These are phyloP conservation scores for Hypoxylon fragiforme DNA, from an alignment of 495 filamentous ascomycete species.

Conservation along the genomic window DNA sequence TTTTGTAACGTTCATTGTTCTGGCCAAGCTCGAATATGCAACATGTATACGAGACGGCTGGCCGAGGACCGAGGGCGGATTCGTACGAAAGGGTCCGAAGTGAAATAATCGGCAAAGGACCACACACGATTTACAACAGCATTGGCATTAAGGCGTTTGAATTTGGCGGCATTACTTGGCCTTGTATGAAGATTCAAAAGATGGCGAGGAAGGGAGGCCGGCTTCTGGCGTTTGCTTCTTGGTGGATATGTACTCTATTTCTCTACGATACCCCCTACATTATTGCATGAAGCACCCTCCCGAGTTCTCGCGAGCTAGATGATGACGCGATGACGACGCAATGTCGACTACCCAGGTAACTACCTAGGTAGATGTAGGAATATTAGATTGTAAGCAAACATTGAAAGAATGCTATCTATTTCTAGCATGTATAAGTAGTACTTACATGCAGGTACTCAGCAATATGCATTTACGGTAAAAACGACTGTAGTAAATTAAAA, in stretches of 20 bases:
- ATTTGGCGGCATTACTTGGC: conserved; percentile 11
- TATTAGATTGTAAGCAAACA: too few relatives aligned
- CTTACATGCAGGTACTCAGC: too few relatives aligned
- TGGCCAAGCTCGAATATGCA: too few relatives aligned
- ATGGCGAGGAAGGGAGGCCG: conserved; percentile 12
- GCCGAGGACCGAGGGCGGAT: neutral
- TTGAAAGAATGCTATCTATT: too few relatives aligned
- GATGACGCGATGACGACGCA: conserved; percentile 1
- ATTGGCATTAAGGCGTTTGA: conserved; percentile 25
- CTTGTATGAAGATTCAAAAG: conserved; percentile 19
- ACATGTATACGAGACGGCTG: too few relatives aligned
- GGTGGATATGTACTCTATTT: conserved; percentile 28
- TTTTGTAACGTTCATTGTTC: too few relatives aligned
- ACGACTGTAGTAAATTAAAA: neutral
- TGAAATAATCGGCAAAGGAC: neutral
- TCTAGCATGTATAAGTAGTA: too few relatives aligned
- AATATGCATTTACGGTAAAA: too few relatives aligned
- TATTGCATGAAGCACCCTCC: conserved; percentile 15
- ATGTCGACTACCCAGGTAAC: conserved; percentile 5
- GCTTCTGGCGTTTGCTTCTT: conserved; percentile 18
- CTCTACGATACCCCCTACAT: conserved; percentile 29
- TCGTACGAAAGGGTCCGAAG: too few relatives aligned
- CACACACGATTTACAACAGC: conserved; percentile 3
- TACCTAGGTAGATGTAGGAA: too few relatives aligned
- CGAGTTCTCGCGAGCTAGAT: neutral